Conservation (phyloP, 306 rosid species). For the Prunus davidiana region DNA sequence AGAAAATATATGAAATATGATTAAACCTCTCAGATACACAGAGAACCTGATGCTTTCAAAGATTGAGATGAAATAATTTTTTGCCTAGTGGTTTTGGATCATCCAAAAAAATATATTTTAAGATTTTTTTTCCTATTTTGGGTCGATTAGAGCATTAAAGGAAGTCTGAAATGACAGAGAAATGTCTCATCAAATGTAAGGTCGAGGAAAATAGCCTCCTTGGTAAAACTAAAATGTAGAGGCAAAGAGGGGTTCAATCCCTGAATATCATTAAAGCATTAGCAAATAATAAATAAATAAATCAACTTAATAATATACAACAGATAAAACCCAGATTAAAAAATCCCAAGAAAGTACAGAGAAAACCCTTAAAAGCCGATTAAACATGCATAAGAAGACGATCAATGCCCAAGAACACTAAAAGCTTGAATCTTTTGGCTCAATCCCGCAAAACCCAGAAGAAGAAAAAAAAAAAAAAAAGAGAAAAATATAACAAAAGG, state of each 20-base stretch:
- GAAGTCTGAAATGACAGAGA: constrained; percentile 22
- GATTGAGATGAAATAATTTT: constrained; percentile 6
- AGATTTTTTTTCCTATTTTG: constrained; percentile 3
- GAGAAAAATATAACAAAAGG: not conserved
- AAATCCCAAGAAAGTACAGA: not conserved
- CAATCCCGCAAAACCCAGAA: constrained; percentile 23
- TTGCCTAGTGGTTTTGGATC: constrained; percentile 6
- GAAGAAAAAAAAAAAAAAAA: not conserved
- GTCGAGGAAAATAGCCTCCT: constrained; percentile 10
- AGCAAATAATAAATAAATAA: not conserved
- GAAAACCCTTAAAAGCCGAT: not conserved
- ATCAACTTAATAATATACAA: constrained; percentile 11
- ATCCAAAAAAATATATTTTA: not conserved
- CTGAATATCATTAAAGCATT: constrained; percentile 12
- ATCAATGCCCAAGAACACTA: constrained; percentile 7
- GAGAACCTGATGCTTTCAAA: not conserved
- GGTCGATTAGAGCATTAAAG: too few relatives aligned
- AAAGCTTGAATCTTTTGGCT: constrained; percentile 12
- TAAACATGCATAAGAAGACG: constrained; percentile 10
- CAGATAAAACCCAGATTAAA: constrained; percentile 4
- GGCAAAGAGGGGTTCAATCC: constrained; percentile 1
- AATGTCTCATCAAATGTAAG: constrained; percentile 21
- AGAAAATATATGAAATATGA: not conserved
- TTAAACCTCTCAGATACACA: not conserved
- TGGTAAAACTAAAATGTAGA: constrained; percentile 24